phyloP scores from a whole-genome alignment of 2,329 filamentous ascomycete genomes.

The Apiospora arundinis region DNA sequence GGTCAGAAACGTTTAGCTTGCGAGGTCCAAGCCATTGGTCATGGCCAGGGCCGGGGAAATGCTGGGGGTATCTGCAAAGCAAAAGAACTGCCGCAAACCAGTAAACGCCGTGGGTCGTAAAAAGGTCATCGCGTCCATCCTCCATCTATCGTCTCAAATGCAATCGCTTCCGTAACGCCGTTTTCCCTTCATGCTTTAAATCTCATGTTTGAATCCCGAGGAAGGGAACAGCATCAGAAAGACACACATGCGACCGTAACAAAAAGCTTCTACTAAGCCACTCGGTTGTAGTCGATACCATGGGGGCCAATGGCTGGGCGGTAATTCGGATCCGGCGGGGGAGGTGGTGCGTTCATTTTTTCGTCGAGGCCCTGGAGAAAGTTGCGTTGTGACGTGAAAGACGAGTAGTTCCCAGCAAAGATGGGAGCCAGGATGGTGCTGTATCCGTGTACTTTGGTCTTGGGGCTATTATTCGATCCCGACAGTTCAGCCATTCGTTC shows the following conservation, averaged over 20 bases:
- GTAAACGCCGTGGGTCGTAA: slow-evolving; percentile 23
- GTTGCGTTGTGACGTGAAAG: slow-evolving; percentile 72
- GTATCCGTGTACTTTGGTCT: slow-evolving; percentile 30
- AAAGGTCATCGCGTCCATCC: background rate
- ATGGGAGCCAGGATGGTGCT: slow-evolving; percentile 74
- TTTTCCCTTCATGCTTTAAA: background rate
- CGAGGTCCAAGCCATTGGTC: background rate
- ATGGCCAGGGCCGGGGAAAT: slow-evolving; percentile 16
- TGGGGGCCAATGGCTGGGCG: slow-evolving; percentile 7
- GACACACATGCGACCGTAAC: slow-evolving; percentile 10
- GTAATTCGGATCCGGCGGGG: background rate
- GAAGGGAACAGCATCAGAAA: background rate
- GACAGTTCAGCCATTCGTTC: slow-evolving; percentile 61
- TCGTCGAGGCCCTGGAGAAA: slow-evolving; percentile 62
- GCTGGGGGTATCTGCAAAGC: slow-evolving; percentile 26
- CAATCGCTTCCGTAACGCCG: slow-evolving; percentile 16
- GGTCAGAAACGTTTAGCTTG: slow-evolving; percentile 10
- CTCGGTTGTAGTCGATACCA: slow-evolving; percentile 4
- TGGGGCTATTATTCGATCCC: slow-evolving; percentile 36
- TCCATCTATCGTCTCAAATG: slow-evolving; percentile 13
- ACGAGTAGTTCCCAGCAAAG: slow-evolving; percentile 79
- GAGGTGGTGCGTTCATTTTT: slow-evolving; percentile 43
- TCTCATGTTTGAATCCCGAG: background rate
- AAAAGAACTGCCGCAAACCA: slow-evolving; percentile 2
- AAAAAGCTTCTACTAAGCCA: background rate